phyloP scores from a whole-genome alignment of 2,329 filamentous ascomycete species.

The Fusarium sp. region DNA sequence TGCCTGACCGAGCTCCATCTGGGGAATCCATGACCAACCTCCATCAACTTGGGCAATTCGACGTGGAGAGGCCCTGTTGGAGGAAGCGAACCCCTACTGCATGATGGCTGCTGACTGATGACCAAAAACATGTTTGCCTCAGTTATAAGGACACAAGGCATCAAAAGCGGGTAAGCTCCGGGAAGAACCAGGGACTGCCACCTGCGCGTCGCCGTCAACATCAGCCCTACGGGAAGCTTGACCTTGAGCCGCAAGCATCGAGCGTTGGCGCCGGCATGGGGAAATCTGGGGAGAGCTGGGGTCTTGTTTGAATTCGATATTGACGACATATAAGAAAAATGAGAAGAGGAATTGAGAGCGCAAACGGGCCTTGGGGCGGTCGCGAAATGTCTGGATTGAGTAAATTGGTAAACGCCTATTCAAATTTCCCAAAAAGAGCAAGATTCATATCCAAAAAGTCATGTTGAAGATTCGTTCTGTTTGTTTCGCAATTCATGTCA shows the following conservation, averaged over 20 bases:
- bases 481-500: slow-evolving; percentile 23
- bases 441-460: not conserved
- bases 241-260: slow-evolving; percentile 45
- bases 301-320: slow-evolving; percentile 23
- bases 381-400: slow-evolving; percentile 21
- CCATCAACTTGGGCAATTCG: slow-evolving; percentile 1
- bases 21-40: slow-evolving; percentile 1
- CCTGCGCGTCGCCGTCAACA: slow-evolving; percentile 30
- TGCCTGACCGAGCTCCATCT: not conserved
- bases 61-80: slow-evolving; percentile 1
- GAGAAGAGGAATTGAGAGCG: slow-evolving; percentile 35
- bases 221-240: slow-evolving; percentile 48
- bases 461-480: slow-evolving; percentile 17
- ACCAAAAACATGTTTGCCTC: slow-evolving; percentile 17
- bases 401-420: not conserved
- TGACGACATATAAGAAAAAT: slow-evolving; percentile 8
- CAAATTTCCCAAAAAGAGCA: not conserved
- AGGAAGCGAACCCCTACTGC: not conserved
- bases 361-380: slow-evolving; percentile 3
- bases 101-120: not conserved
- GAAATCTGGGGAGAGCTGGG: slow-evolving; percentile 42
- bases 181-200: slow-evolving; percentile 16
- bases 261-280: slow-evolving; percentile 43
- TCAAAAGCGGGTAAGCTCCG: slow-evolving; percentile 7
- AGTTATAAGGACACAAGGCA: slow-evolving; percentile 1